Base-by-base conservation (phyloP, 2,329 filamentous ascomycete species). In the Cladosporium sp. region DNA sequence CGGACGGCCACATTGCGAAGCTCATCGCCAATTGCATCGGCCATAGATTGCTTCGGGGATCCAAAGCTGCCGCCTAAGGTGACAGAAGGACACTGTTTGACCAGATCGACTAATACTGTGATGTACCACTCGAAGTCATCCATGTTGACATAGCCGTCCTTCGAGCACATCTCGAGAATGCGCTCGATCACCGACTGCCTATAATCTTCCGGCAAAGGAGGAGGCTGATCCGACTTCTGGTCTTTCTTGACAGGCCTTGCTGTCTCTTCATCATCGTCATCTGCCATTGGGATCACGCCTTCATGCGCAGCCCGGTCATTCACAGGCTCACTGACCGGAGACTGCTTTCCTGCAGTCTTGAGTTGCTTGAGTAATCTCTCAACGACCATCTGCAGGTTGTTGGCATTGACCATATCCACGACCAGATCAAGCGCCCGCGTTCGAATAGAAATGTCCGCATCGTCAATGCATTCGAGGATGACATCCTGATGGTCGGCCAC, bases 51-150 rank as follows among this genome's bases (percentile, higher is more conserved):
- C 9, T 54, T 24, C 15, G 38, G 30, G 7, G 40, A 19, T 20
- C 47, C 47, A 29, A 59, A 60, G 37, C 34, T 51, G 17, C 55
- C 48, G 20, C 48, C 32, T 2, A 54, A 36, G 17, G 52, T 43
- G 1, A 70, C 66, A 74, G 86, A 17, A 7, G 74, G 85, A 76
- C 70, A 88, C 78, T 64, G 72, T 39, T 85, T 83, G 34, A 96
- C 83, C 12, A 99, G 79, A 64, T 96, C 89, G 4, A 89, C 86
- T 24, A 99, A 73, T 22, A 96, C 82, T 58, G 93, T 88, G 58
- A 97, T 86, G 67, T 97, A 97, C 93, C 93, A 99, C 59, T 96
- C 92, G 67, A 99, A 99, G 65, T 99, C 92, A 47, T 79, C 74
- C 42, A 99, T 77, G 63, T 90, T 89, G 34, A 80, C 80, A 67